Base-by-base conservation (phyloP, 2,329 filamentous ascomycete genomes). In the Aspergillus glaucus region DNA sequence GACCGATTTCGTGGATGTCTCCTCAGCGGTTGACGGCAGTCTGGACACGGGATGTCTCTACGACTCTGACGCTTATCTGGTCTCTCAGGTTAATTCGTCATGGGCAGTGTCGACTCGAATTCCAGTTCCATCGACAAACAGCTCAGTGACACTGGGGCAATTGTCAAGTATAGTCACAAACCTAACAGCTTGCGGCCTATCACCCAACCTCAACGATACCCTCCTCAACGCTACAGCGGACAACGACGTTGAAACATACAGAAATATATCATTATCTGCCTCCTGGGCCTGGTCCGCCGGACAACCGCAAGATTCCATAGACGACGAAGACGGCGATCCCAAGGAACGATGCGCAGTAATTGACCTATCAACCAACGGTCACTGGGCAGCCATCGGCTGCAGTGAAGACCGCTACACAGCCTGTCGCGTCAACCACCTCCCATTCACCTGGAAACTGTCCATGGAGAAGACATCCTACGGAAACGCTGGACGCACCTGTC, bases 211-310 rank as follows among this genome's bases (percentile, higher is more conserved):
- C 7, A 85, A 85, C 58, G 59, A 62, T 19, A 80, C 80, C 1
- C 67, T 85, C 2, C 69, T 74, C 40, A 72, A 73, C 49, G 54
- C 61, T 17, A 80, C 79, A 8, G 80, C 81, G 7, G 71, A 76
- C 50, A 56, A 64, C 41, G 67, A 77, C 49, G 61, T 71, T 26
- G 53, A 56, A 4, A 52, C 62, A 15, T 84, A 85, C 59, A 69
- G 72, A 50, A 71, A 72, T 44, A 75, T 78, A 50, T 74, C 75
- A 1, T 65, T 75, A 41, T 73, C 72, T 10, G 70, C 76, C 0
- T 69, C 80, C 8, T 86, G 83, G 81, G 76, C 79, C 17, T 86
- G 82, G 81, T 77, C 74, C 1, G 62, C 71, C 0, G 72, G 73
- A 9, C 73, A 86, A 61, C 83, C 83, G 1, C 58, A 63, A 28